Conservation (phyloP, 345 rosid species). For the Ricinus communis region DNA sequence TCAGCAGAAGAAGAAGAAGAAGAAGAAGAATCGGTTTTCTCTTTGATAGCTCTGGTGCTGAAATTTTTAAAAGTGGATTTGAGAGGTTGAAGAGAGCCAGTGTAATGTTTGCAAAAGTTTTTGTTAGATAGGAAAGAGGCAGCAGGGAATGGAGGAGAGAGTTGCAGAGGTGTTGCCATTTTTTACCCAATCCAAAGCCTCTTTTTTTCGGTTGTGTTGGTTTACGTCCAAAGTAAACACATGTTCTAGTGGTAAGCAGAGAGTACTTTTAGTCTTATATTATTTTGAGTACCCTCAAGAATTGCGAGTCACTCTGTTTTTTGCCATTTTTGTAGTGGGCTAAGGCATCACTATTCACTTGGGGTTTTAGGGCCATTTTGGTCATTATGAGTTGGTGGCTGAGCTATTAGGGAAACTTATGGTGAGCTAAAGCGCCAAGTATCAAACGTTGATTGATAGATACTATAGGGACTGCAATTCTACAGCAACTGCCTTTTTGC, state of each 20-base stretch:
- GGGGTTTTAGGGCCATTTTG: constrained; percentile 2
- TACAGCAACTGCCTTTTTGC: too few species aligned
- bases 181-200: not conserved
- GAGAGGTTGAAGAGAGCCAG: constrained; percentile 24
- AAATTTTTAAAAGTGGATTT: constrained; percentile 34
- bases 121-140: constrained; percentile 18
- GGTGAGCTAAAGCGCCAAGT: constrained; percentile 9
- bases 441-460: not conserved
- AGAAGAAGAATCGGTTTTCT: constrained; percentile 46
- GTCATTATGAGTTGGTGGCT: not conserved
- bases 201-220: not conserved
- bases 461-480: too few species aligned
- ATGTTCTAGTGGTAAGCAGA: too few species aligned
- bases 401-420: not conserved
- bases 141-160: constrained; percentile 20
- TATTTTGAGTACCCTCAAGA: too few species aligned
- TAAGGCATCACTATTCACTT: not conserved
- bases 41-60: constrained; percentile 55
- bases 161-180: constrained; percentile 47
- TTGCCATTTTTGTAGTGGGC: not conserved
- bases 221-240: too few species aligned
- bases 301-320: not conserved
- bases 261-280: too few species aligned
- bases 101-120: constrained; percentile 25
- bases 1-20: constrained; percentile 50